Evolutionary conservation across 1,139 yeast genomes (phyloP), one percentile per base, ranked within the genome.

Genomic region (Lizanozyma gosingica): DNA sequence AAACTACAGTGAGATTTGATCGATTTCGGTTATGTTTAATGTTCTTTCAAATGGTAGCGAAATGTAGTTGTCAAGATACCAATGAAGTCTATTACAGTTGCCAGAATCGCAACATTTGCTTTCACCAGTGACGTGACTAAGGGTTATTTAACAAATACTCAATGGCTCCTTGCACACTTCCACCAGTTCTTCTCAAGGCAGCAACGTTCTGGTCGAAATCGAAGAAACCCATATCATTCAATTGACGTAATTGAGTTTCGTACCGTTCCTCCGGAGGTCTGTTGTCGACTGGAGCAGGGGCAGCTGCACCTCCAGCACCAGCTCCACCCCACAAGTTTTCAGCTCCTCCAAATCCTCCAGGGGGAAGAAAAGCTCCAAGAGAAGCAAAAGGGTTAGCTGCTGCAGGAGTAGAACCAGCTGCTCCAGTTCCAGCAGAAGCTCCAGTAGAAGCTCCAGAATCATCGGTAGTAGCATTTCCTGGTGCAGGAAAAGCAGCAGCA

Each of bases 241-340:
- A 74, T 60, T 90, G 97, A 55, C 95, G 78, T 53, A 92, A 70
- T 59, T 92, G 97, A n/a, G 71, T 59, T 58, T 85, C 96, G 61
- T 83, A 92, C 46, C 95, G 75, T 60, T 87, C 97, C 67, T 92
- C 98, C 9, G 97, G 97, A 2, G 98, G 97, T 56, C 97, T 75
- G 46, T 62, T 83, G 54, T 90, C 97, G 14, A 64, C 74, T 4
- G 80, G 78, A 15, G 72, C 62, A 15, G 64, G 52, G 14, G 56
- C 47, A 11, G 63, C 53, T n/a, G 57, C 53, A 37, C 54, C 54
- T 40, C 52, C 58, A 14, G 56, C 57, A 6, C 59, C 62, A 36
- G 56, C 60, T 17, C 65, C 63, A 8, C 59, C 60, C 48, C 46
- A 2, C 41, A 48, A n/a, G 40, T 44, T 14, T 35, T 35, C 14